phyloP scores from a whole-genome alignment of 192 early-diverging fungal genomes.

The Chytriomyces sp. region DNA sequence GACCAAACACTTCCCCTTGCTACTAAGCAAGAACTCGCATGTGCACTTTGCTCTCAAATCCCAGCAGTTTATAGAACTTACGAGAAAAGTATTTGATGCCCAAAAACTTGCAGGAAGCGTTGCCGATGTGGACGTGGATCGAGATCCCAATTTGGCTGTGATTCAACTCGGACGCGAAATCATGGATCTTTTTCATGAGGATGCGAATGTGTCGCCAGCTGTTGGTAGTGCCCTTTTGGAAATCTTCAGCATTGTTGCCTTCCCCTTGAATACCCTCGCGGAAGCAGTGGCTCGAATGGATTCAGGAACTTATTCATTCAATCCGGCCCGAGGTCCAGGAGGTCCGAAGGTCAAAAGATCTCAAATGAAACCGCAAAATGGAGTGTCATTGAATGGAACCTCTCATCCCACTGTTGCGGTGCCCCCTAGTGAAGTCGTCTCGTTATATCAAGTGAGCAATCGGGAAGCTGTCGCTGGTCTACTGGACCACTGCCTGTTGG shows the following conservation, averaged over 20 bases:
- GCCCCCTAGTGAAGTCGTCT: neutral
- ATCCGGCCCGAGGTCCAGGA: neutral
- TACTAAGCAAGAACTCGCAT: slow-evolving; percentile 63
- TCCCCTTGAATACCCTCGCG: neutral
- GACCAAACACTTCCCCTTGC: slow-evolving; percentile 66
- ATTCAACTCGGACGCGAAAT: neutral
- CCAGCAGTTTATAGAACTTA: slow-evolving; percentile 86
- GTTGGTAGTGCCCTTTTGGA: neutral
- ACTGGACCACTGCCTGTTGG: slow-evolving; percentile 5
- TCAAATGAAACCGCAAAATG: neutral
- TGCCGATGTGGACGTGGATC: neutral
- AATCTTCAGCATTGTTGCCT: neutral
- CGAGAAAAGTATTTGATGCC: neutral
- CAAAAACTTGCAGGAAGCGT: neutral
- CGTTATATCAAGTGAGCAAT: neutral
- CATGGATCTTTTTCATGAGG: neutral
- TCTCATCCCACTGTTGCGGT: neutral
- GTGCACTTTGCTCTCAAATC: slow-evolving; percentile 80
- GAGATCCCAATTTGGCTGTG: neutral
- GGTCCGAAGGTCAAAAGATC: too few species aligned
- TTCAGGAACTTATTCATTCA: too few species aligned
- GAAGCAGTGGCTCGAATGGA: neutral
- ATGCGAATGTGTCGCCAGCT: neutral
- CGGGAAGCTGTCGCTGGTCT: slow-evolving; percentile 5
- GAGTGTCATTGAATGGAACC: neutral